These are phyloP conservation scores for Xylariaceae sp. DNA, from an alignment of 2,329 filamentous ascomycete species.

Conservation along the genomic window DNA sequence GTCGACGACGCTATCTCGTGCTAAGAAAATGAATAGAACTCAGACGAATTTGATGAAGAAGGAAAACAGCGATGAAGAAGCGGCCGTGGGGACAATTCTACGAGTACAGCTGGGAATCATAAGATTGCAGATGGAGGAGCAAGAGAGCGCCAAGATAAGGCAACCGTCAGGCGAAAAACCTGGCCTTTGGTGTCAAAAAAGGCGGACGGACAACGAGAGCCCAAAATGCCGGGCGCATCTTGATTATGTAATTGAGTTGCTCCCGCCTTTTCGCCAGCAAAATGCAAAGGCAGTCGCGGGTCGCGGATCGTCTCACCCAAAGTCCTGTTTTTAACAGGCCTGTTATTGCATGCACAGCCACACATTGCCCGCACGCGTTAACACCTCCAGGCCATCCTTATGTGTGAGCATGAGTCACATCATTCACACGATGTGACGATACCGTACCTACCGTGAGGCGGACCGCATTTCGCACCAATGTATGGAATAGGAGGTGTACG, in stretches of 20 bases:
- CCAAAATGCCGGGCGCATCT: background rate
- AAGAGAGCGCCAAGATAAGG: slow-evolving; percentile 20
- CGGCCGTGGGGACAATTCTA: slow-evolving; percentile 2
- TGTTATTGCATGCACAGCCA: background rate
- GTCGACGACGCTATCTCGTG: slow-evolving; percentile 1
- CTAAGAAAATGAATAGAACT: background rate
- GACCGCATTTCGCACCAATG: too few relatives aligned
- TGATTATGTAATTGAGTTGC: background rate
- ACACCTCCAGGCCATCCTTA: background rate
- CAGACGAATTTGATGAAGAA: slow-evolving; percentile 1
- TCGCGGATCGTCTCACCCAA: background rate
- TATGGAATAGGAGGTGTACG: too few relatives aligned
- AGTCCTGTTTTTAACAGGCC: background rate
- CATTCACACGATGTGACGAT: too few relatives aligned
- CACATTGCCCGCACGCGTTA: background rate
- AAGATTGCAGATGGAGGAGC: background rate
- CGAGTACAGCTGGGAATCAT: background rate
- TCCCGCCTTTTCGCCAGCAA: too few relatives aligned
- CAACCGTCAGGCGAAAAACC: slow-evolving; percentile 21
- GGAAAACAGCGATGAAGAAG: background rate
- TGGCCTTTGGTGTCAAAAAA: background rate
- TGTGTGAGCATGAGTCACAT: background rate
- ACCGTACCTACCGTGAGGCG: too few relatives aligned
- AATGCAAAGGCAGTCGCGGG: too few relatives aligned
- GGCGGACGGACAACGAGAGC: slow-evolving; percentile 10